Percentiles rank a stretch among this genome's conserved stretches.
phyloP scores from a whole-genome alignment of 345 rosid species.

The Linum lewisii region DNA sequence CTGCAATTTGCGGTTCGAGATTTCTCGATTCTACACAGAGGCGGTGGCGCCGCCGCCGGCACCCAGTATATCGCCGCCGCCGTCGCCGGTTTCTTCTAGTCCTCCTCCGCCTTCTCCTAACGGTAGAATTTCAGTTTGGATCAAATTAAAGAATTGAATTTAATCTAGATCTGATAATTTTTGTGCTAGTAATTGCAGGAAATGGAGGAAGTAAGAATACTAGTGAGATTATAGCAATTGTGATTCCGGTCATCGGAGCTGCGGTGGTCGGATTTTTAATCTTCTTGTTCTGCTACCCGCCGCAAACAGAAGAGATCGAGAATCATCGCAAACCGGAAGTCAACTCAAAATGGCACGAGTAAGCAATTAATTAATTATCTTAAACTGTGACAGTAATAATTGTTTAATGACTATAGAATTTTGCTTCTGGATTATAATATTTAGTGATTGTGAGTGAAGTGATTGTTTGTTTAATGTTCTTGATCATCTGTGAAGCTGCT shows the following conservation, averaged over 20 bases:
- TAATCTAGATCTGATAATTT: no score
- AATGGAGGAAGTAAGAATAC: slow-evolving; percentile 5
- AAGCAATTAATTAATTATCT: neutral
- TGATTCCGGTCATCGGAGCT: slow-evolving; percentile 7
- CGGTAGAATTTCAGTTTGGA: no score
- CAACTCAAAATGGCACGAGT: neutral
- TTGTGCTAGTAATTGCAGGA: neutral
- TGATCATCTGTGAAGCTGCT: neutral
- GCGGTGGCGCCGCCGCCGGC: neutral
- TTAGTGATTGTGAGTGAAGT: neutral
- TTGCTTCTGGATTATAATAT: neutral
- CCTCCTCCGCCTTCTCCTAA: neutral
- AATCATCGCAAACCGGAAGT: slow-evolving; percentile 8
- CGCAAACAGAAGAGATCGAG: neutral
- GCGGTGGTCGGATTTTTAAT: slow-evolving; percentile 5
- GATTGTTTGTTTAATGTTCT: neutral
- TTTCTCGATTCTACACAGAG: slow-evolving; percentile 16
- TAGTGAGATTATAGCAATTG: neutral
- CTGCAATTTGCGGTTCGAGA: slow-evolving; percentile 28
- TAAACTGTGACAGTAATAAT: neutral
- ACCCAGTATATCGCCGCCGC: neutral
- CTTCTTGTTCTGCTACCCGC: slow-evolving; percentile 12
- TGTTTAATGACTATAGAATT: neutral
- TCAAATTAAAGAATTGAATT: neutral
- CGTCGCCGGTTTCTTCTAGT: neutral